Percentiles rank a stretch among this genome's conserved stretches.
Evolutionary conservation across 2,329 filamentous ascomycete species (phyloP).

Genomic region (Xylaria multiplex): DNA sequence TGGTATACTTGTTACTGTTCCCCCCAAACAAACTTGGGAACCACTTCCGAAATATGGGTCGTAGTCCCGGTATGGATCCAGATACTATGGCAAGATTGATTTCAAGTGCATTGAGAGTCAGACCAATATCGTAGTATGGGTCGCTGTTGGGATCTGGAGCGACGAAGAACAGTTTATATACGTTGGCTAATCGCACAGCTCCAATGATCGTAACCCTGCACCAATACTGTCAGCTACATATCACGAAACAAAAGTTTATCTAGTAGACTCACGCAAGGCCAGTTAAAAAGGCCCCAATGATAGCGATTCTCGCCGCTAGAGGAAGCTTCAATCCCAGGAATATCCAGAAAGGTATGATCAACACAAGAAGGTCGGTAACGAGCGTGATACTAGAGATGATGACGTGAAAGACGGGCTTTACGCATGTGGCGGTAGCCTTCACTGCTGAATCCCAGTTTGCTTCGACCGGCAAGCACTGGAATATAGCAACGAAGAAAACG

Average conservation of each 20-base stretch:
- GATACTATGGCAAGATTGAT: conserved; percentile 55
- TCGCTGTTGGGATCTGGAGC: conserved; percentile 39
- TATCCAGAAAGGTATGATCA: conserved; percentile 54
- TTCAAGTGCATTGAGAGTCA: conserved; percentile 51
- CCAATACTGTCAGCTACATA: neutral
- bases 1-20: conserved; percentile 21
- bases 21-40: conserved; percentile 41
- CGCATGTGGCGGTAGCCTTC: conserved; percentile 44
- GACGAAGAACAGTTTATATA: conserved; percentile 29
- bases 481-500: conserved; percentile 52
- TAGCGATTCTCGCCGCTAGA: conserved; percentile 50
- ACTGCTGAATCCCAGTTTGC: conserved; percentile 47
- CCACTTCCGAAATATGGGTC: conserved; percentile 52
- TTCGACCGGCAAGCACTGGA: conserved; percentile 53
- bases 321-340: conserved; percentile 54
- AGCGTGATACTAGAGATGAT: conserved; percentile 52
- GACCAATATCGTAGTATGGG: conserved; percentile 45
- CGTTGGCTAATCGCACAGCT: conserved; percentile 45
- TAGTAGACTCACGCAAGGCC: conserved; percentile 49
- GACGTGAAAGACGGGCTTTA: conserved; percentile 50
- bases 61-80: conserved; percentile 53
- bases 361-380: conserved; percentile 53
- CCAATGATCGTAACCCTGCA: conserved; percentile 51
- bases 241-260: neutral
- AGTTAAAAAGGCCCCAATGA: conserved; percentile 53